Evolutionary conservation across 495 filamentous ascomycete genomes (phyloP), one percentile per base, ranked within the genome.

Genomic region (Lophium mytilinum): DNA sequence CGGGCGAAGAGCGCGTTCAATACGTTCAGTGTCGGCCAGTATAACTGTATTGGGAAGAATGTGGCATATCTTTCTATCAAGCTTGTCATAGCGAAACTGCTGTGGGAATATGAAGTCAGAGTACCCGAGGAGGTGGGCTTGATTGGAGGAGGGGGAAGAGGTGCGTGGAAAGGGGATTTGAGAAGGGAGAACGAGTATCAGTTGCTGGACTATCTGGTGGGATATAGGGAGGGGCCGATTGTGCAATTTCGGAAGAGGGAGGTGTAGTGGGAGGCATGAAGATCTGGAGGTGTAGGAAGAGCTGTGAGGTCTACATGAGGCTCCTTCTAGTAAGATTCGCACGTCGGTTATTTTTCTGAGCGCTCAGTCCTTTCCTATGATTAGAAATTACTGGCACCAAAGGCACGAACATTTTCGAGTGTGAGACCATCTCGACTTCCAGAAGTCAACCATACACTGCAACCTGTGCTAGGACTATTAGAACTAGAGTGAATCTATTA

Each of bases 181-280:
- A 67, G 76, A 37, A 69, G 73, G 33, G 53, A 51, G 17, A 66
- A 66, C 3, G 76, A 81, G 62, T 80, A 74, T 61, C 78, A 80
- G 63, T 63, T 80, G 17, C 59, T 71, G 50, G 80, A 83, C 59
- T 75, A 71, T 19, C 79, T 80, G 64, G 77, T 77, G 18, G 77
- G 78, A 53, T 58, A 73, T 46, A 80, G 78, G 67, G 64, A 77
- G 30, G 80, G 80, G 12, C 73, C 73, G 1, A 73, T 80, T 69
- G 69, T 81, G 24, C 73, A 81, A 39, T 24, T 49, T 6, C 11
- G 52, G 52, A 35, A 18, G 18, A n/a, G 40, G 40, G 8, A 30
- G 24, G 24, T 30, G 6, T 30, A 30, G 24, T 30, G 2, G 24
- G 24, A 30, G 24, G 24, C n/a, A n/a, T 30, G 6, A 30, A 2